Conservation (phyloP, 1,284 basidiomycete genomes). For the Inonotus obliquus region DNA sequence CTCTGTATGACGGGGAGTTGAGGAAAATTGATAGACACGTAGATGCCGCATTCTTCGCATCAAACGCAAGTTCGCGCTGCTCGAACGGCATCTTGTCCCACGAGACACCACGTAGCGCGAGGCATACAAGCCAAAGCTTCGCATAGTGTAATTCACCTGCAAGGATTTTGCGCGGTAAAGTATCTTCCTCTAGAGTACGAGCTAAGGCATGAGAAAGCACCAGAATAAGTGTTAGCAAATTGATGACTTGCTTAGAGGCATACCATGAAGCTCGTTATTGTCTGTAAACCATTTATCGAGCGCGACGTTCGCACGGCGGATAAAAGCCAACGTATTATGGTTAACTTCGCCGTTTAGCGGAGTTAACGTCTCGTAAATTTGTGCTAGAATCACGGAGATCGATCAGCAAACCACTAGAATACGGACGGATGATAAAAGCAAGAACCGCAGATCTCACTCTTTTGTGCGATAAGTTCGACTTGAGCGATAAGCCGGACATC, state of each 20-base stretch:
- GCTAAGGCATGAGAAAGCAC: conserved; percentile 35
- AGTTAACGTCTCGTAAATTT: conserved; percentile 85
- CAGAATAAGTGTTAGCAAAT: neutral
- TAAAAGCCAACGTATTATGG: conserved; percentile 78
- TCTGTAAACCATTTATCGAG: conserved; percentile 88
- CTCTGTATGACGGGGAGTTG: conserved; percentile 71
- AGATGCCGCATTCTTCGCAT: conserved; percentile 87
- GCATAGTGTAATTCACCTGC: conserved; percentile 87
- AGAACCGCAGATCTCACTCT: conserved; percentile 51
- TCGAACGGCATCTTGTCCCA: conserved; percentile 96
- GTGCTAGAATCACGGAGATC: conserved; percentile 44
- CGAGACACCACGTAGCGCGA: conserved; percentile 82
- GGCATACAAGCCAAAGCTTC: conserved; percentile 90
- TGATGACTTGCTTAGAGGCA: neutral
- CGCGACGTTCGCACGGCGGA: conserved; percentile 78
- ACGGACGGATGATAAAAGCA: neutral
- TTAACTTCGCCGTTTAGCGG: conserved; percentile 85
- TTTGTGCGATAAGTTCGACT: conserved; percentile 88
- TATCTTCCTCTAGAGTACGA: conserved; percentile 78
- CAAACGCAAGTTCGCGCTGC: conserved; percentile 89
- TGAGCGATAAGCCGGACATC: conserved; percentile 84
- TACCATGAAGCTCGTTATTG: conserved; percentile 76
- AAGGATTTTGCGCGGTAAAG: conserved; percentile 79
- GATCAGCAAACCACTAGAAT: neutral
- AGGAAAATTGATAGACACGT: conserved; percentile 80